Percentiles rank a stretch among this genome's conserved stretches.
These are phyloP conservation scores for Lecanicillium sp. DNA, from an alignment of 2,329 filamentous ascomycete genomes.

Conservation along the genomic window DNA sequence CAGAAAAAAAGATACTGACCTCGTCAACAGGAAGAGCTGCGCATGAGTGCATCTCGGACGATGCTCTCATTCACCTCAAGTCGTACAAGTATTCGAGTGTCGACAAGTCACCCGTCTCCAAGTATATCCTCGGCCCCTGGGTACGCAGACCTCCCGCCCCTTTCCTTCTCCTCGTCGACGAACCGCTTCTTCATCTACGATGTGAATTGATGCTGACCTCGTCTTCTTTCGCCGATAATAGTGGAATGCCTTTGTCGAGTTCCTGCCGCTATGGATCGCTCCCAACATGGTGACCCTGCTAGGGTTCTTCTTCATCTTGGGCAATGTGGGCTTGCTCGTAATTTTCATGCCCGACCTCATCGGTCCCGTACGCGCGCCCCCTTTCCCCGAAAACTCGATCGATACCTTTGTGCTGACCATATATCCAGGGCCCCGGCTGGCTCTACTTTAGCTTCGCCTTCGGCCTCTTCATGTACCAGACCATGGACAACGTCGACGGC, in stretches of 20 bases:
- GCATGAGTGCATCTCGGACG: constrained; percentile 75
- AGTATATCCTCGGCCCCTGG: constrained; percentile 91
- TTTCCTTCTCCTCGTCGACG: constrained; percentile 1
- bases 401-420: neutral
- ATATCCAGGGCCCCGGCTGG: constrained; percentile 69
- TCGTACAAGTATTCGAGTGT: constrained; percentile 97
- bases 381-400: neutral
- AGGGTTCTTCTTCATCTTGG: constrained; percentile 89
- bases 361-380: constrained; percentile 61
- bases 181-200: neutral
- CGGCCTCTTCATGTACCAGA: constrained; percentile 97
- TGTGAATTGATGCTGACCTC: too few species aligned
- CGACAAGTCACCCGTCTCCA: constrained; percentile 88
- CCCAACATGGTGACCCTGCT: constrained; percentile 96
- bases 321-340: constrained; percentile 67
- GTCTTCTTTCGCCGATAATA: constrained; percentile 29
- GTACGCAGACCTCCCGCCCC: constrained; percentile 46
- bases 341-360: constrained; percentile 83
- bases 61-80: constrained; percentile 84
- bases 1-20: neutral
- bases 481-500: constrained; percentile 97
- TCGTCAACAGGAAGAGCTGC: constrained; percentile 37
- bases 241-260: constrained; percentile 95
- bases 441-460: constrained; percentile 93
- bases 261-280: constrained; percentile 91